Evolutionary conservation across 805 yeast species (phyloP), one percentile per base, ranked within the genome.

Genomic region (Maudiozyma bulderi): DNA sequence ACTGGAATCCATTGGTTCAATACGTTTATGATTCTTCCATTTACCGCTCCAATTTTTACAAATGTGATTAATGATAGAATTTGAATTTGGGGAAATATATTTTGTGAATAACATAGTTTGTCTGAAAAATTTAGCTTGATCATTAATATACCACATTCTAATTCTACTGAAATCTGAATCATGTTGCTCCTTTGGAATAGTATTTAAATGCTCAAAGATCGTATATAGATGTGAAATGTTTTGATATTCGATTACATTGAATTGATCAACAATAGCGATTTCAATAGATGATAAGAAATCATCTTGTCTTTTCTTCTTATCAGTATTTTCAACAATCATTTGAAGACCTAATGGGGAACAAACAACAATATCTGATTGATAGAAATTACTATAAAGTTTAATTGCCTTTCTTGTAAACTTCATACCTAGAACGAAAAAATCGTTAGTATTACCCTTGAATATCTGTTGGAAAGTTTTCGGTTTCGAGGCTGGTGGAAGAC

Each of bases 211-310:
- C 53, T 81, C 80, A 56, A 82, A 70, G n/a, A 84, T 67, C 6
- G 81, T 75, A 13, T 82, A 81, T 8, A 93, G 75, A 67, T 91
- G 95, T 37, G 84, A 84, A 90, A 97, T 85, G 60, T 90, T 88
- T 67, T 93, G 99, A 85, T 84, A 85, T 60, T 86, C 85, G 54
- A 90, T 73, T 32, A 88, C 86, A 60, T 89, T 89, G 10, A 93
- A 80, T 58, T 86, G 86, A 66, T 93, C 99, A 39, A 88, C 67
- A 15, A 90, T 69, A 45, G 84, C 66, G 3, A 93, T 65, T 65
- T 93, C 99, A 55, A 93, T 86, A 1, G 97, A 89, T 34, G 95
- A 82, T 50, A 93, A 68, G 59, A 89, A 93, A 64, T 90, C 96
- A 49, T 75, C 77, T 55, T 84, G 88, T 50, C 82, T 72, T 60